Evolutionary conservation across 2,329 filamentous ascomycete species (phyloP), one percentile per base, ranked within the genome.

Genomic region (Cadophora gregata): DNA sequence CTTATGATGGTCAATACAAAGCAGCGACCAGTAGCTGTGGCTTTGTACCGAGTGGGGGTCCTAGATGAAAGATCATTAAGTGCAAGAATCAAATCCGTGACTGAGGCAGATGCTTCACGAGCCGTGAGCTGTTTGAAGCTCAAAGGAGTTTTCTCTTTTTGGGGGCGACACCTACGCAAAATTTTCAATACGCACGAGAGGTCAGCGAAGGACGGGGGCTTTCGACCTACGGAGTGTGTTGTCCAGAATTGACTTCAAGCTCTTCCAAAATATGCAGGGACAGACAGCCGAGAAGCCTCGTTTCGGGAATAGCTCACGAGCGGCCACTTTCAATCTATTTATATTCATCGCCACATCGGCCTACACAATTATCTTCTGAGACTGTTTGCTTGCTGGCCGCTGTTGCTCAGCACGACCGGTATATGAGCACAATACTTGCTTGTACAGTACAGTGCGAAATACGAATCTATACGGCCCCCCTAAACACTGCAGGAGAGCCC

Each of bases 101-200:
- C 59, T 63, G 47, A 63, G 47, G 38, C 42, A 62, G 8, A 48
- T 42, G 68, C 59, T 68, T 68, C 66, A 70, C 59, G 68, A 64
- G 62, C 63, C 60, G 29, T 65, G 64, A 64, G 64, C 62, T 65
- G 31, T 64, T 31, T 59, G 55, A 38, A 14, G 7, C 19, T 21
- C 3, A 19, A 9, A 21, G 8, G 24, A 31, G 10, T 42, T 33
- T 42, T 3, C 25, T 36, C 21, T 21, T 14, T 27, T n/a, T 25
- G 12, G 38, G 14, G 14, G 1, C 12, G 19, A 42, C 10, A 42
- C 19, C 4, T 16, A 16, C 38, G 16, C 38, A 42, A 16, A 42
- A 16, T 5, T 12, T n/a, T 42, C 38, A 42, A 42, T 16, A 42
- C 1, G 19, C 14, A 42, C 14, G n/a, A 36, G 9, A 19, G 14